phyloP scores from a whole-genome alignment of 148 eudicot species.

The Polygonum aviculare region DNA sequence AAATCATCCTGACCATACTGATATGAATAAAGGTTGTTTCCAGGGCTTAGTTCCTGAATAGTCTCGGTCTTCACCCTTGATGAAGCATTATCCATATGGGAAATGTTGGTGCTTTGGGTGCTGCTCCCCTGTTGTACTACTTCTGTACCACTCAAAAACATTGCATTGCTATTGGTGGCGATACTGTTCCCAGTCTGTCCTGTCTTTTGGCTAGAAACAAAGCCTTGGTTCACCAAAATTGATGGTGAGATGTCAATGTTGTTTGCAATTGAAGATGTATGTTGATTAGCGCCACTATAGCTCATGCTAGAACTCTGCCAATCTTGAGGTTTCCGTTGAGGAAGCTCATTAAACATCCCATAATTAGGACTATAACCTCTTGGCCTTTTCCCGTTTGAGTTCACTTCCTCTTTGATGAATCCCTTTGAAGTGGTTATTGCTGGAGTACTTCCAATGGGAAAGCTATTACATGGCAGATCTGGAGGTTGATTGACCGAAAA shows the following conservation, averaged over 20 bases:
- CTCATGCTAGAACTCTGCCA: slow-evolving; percentile 45
- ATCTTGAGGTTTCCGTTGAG: slow-evolving; percentile 47
- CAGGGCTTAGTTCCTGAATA: slow-evolving; percentile 36
- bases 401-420: slow-evolving; percentile 1
- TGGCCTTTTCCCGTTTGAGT: slow-evolving; percentile 13
- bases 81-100: slow-evolving; percentile 23
- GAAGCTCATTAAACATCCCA: slow-evolving; percentile 49
- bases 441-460: slow-evolving; percentile 46
- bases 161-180: slow-evolving; percentile 32
- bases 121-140: slow-evolving; percentile 29
- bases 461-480: slow-evolving; percentile 25
- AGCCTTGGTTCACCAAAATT: slow-evolving; percentile 46
- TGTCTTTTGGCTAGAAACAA: slow-evolving; percentile 17
- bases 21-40: slow-evolving; percentile 34
- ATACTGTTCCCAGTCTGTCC: slow-evolving; percentile 13
- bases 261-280: slow-evolving; percentile 28
- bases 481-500: slow-evolving; percentile 25
- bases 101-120: slow-evolving; percentile 15
- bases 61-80: slow-evolving; percentile 48
- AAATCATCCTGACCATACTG: slow-evolving; percentile 73
- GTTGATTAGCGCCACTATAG: slow-evolving; percentile 26
- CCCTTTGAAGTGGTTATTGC: slow-evolving; percentile 28
- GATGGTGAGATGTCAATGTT: slow-evolving; percentile 48
- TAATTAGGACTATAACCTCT: slow-evolving; percentile 45
- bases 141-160: slow-evolving; percentile 31